A percentile compares a stretch with the other conserved stretches of the same genome.
Evolutionary conservation across 108 stramenopile species (phyloP).

Genomic region (Fistulifera pelliculosa): DNA sequence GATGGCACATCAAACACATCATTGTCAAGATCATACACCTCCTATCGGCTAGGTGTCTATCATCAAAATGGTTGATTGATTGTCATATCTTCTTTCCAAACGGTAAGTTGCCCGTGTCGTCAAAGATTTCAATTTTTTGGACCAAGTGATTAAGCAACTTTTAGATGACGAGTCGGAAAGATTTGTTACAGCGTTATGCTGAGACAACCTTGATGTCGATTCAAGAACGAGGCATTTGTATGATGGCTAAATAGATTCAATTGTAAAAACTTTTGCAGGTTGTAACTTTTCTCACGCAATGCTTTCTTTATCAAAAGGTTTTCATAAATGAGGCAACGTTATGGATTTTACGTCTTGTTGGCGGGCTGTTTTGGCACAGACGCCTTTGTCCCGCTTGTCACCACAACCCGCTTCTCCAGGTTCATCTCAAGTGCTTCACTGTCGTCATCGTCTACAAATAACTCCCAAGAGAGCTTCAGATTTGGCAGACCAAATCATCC

Average conservation of each 20-base stretch:
- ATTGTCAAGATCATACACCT: no score
- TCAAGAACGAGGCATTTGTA: constrained; percentile 19
- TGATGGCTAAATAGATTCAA: constrained; percentile 2
- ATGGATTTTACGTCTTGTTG: background rate
- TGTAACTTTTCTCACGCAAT: background rate
- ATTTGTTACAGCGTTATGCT: constrained; percentile 8
- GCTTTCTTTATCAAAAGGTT: background rate
- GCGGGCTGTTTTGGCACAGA: no score
- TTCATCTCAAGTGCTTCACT: background rate
- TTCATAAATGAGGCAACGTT: background rate
- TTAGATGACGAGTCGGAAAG: constrained; percentile 21
- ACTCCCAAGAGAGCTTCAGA: background rate
- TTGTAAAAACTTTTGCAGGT: background rate
- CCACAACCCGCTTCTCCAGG: no score
- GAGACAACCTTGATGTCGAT: constrained; percentile 9
- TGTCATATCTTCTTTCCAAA: no score
- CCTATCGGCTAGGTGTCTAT: no score
- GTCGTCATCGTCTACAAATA: background rate
- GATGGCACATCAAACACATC: no score
- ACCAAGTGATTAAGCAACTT: constrained; percentile 6
- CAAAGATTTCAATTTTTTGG: no score
- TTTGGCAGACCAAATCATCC: background rate
- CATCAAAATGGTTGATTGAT: no score
- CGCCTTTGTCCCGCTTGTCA: no score
- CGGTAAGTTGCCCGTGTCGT: no score